Base-by-base conservation (phyloP, 2,329 filamentous ascomycete species). In the Aspergillus jensenii region DNA sequence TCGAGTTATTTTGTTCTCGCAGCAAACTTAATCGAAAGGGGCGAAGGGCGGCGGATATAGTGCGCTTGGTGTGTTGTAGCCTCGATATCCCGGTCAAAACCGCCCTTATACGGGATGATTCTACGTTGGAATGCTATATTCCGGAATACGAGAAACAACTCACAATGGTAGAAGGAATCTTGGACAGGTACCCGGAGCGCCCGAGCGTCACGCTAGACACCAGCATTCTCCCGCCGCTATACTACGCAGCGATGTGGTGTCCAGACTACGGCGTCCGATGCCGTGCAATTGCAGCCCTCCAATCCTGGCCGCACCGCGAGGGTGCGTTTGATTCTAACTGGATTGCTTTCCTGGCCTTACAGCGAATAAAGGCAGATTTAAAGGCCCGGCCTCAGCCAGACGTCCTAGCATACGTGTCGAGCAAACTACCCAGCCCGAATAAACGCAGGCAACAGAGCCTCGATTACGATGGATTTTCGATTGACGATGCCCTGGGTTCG, bases 1-100 rank as follows among this genome's bases (percentile, higher is more conserved):
- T 57, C n/a, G 25, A 51, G 15, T 39, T 14, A 14, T 51, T 54
- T 15, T 40, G 21, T 35, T 37, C 47, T 7, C 8, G 11, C 7
- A 43, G 27, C 3, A 31, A 8, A 0, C 9, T 56, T n/a, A 41
- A 25, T 11, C 40, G 14, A 3, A 60, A 60, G 44, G 54, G 58
- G 15, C 41, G 55, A 45, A 56, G 65, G 19, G 61, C 59, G 8
- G 55, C 60, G 6, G 59, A 61, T 19, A n/a, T 67, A 5, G 53
- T 67, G 11, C 52, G 52, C 33, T 33, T 66, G 7, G 59, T 65
- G 27, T 49, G 58, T 4, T 47, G 53, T 15, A 53, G 57, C 25
- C 54, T 54, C 19, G 35, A 45, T 0, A 37, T 62, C 11, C n/a
- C 52, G 9, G 14, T 62, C 37, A 59, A 63, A 15, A 61, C 51